A percentile compares a stretch with the other conserved stretches of the same genome.
Conservation (phyloP, 306 rosid genomes). For the Biancaea sappan region DNA sequence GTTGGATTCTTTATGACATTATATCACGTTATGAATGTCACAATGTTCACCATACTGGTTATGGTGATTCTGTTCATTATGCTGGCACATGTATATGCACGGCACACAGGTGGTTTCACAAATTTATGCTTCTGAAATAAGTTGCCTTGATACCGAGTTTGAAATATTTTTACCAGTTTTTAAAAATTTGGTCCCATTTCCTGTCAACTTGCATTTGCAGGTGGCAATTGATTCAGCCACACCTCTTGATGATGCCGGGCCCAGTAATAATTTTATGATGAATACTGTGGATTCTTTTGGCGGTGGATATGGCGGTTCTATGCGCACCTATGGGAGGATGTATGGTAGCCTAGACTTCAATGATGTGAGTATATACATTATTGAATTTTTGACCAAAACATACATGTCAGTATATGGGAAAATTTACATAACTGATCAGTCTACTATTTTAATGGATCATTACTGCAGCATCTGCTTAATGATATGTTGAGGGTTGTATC, state of each 20-base stretch:
- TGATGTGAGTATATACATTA: constrained; percentile 67
- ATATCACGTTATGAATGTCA: constrained; percentile 15
- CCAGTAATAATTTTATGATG: constrained; percentile 67
- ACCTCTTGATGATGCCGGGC: constrained; percentile 81
- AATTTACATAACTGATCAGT: neutral
- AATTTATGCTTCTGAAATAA: neutral
- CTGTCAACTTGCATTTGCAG: constrained; percentile 36
- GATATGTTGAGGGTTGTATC: neutral
- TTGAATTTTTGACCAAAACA: constrained; percentile 11
- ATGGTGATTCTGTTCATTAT: neutral
- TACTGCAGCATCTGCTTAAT: constrained; percentile 5
- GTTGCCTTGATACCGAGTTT: neutral
- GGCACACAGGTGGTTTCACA: constrained; percentile 3
- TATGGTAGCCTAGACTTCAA: constrained; percentile 83
- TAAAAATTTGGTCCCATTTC: constrained; percentile 3
- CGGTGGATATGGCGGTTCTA: constrained; percentile 79
- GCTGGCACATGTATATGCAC: neutral
- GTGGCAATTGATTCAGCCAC: constrained; percentile 80
- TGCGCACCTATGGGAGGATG: constrained; percentile 89
- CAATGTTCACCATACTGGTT: neutral
- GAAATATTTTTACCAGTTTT: neutral
- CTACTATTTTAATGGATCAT: constrained; percentile 9
- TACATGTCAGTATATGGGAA: neutral
- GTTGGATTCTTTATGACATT: constrained; percentile 14
- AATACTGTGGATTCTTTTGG: constrained; percentile 59